A percentile compares a stretch with the other conserved stretches of the same genome.
Evolutionary conservation across 805 yeast genomes (phyloP).

Genomic region (Candida germanica): DNA sequence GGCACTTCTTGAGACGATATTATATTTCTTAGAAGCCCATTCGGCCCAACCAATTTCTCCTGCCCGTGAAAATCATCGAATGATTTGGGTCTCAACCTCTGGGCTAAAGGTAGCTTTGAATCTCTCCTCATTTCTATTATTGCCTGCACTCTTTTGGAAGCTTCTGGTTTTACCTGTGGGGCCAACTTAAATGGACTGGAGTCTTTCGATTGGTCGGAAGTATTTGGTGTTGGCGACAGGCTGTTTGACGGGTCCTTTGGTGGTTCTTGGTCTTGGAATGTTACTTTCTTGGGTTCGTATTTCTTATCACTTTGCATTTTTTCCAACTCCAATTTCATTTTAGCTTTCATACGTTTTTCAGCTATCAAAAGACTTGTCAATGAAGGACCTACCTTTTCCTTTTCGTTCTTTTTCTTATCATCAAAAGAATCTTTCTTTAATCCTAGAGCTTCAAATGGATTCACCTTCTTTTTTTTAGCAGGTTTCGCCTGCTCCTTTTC

Average conservation of each 20-base stretch:
- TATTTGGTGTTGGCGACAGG: too few species aligned
- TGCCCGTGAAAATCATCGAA: slow-evolving; percentile 42
- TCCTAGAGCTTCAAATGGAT: slow-evolving; percentile 35
- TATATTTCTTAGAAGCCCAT: slow-evolving; percentile 36
- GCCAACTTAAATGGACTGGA: slow-evolving; percentile 1
- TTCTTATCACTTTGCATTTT: not conserved
- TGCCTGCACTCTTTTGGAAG: slow-evolving; percentile 10
- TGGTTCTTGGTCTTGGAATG: not conserved
- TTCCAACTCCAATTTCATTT: slow-evolving; percentile 10
- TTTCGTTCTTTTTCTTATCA: slow-evolving; percentile 15
- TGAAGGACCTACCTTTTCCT: slow-evolving; percentile 25
- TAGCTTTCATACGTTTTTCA: slow-evolving; percentile 25
- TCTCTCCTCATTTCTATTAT: slow-evolving; percentile 16
- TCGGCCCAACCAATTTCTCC: slow-evolving; percentile 35
- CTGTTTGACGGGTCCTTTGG: not conserved
- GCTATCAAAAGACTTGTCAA: slow-evolving; percentile 34
- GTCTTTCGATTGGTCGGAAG: not conserved
- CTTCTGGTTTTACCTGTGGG: slow-evolving; percentile 8
- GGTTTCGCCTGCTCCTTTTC: not conserved
- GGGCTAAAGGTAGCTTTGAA: slow-evolving; percentile 35
- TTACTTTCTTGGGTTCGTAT: not conserved
- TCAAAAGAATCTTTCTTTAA: slow-evolving; percentile 26
- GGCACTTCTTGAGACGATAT: slow-evolving; percentile 33
- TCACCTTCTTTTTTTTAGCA: slow-evolving; percentile 7
- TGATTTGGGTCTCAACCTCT: slow-evolving; percentile 35